Evolutionary conservation across 1,139 yeast species (phyloP).

Genomic region (Diutina siamensis): DNA sequence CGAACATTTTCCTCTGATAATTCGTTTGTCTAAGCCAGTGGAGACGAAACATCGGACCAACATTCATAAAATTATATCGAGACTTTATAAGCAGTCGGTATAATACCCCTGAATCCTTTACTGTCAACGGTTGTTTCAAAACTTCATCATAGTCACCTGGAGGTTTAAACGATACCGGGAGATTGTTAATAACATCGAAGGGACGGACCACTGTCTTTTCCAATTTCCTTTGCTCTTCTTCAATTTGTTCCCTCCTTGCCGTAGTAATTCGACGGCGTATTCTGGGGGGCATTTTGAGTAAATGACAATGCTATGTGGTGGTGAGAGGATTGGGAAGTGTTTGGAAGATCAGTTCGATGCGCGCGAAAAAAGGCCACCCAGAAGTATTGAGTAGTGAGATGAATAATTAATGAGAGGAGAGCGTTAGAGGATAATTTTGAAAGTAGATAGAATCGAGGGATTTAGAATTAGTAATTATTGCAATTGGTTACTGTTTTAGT

Average conservation of each 20-base stretch:
- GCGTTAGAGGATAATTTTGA: not conserved
- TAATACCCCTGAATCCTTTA: conserved; percentile 62
- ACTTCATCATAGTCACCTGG: conserved; percentile 40
- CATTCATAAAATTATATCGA: conserved; percentile 58
- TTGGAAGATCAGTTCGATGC: not conserved
- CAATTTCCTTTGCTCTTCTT: conserved; percentile 32
- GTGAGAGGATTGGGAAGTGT: not conserved
- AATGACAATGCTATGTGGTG: not conserved
- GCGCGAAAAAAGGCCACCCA: not conserved
- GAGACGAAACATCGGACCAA: conserved; percentile 60
- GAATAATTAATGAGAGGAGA: too few relatives aligned
- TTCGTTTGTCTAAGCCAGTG: conserved; percentile 66
- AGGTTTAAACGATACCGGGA: conserved; percentile 56
- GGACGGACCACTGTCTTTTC: conserved; percentile 43
- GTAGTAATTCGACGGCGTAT: conserved; percentile 18
- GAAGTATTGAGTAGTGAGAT: too few relatives aligned
- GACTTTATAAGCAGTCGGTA: conserved; percentile 68
- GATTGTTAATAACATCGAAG: conserved; percentile 51
- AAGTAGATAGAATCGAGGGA: too few relatives aligned
- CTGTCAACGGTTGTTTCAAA: conserved; percentile 53
- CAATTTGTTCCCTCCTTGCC: conserved; percentile 37
- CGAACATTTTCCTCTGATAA: conserved; percentile 30
- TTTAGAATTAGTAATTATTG: too few relatives aligned
- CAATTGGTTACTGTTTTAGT: too few relatives aligned
- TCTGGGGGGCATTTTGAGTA: conserved; percentile 4